Base-by-base conservation (phyloP, 768 basidiomycete genomes). In the Tephrocybe sp. region DNA sequence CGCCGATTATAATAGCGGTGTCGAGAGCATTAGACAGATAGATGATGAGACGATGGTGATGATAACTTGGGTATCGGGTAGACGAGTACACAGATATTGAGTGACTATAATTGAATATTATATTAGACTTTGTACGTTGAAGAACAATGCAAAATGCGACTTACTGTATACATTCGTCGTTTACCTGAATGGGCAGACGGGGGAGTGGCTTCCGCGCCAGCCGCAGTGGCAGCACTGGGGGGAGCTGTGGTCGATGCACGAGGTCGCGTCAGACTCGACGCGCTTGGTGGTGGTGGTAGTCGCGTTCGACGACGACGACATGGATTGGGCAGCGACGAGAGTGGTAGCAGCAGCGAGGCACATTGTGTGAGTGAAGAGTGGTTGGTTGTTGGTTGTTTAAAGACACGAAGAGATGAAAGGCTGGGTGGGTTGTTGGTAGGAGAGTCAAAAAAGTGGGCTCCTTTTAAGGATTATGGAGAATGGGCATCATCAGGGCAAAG, bases 141-240 rank as follows among this genome's bases (percentile, higher is more conserved):
- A 42, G 29, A 40, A 39, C 19, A 27, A 51, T 30, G 34, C 34
- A 33, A 23, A 11, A 27, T 18, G 15, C 11, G n/a, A 55, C 56
- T 25, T 34, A 57, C 53, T 39, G 24, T 18, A 24, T 15, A 29
- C 11, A 11, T 5, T 29, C 6, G 27, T 29, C 21, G 39, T 9
- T 55, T 65, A 80, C 62, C 73, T 78, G 81, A 85, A 84, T 36
- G 83, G 83, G 72, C 85, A 87, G 60, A 70, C 74, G 29, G 81
- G 77, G 22, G 79, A 64, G 58, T 78, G 77, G 51, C 70, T 61
- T 31, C 84, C 84, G 58, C 86, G 81, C 74, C 74, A 84, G 57
- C 84, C 84, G 55, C 86, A 88, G 64, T 86, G 84, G 74, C 84
- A 86, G 70, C 86, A 88, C 64, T 86, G 84, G 52, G 86, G 84